phyloP scores from a whole-genome alignment of 352 stramenopile genomes.

The Phytophthora brassicae region DNA sequence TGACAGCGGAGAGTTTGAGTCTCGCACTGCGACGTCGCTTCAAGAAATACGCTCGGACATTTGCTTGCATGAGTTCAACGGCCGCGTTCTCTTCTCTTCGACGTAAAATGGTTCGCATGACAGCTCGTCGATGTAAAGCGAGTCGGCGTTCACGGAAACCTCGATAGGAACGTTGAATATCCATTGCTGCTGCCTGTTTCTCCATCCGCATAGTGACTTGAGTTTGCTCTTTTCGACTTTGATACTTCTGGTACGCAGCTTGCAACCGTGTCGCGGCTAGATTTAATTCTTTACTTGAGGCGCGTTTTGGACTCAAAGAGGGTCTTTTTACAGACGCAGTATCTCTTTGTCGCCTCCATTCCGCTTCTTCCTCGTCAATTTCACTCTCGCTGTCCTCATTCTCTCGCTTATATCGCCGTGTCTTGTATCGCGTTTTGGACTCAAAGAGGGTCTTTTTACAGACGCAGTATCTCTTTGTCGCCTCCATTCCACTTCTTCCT shows the following conservation, averaged over 20 bases:
- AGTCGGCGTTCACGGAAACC: constrained; percentile 55
- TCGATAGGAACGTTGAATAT: constrained; percentile 71
- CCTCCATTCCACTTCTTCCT: constrained; percentile 42
- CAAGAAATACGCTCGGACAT: constrained; percentile 62
- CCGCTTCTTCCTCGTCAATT: constrained; percentile 37
- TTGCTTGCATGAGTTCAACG: constrained; percentile 63
- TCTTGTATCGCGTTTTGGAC: constrained; percentile 35
- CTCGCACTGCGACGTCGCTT: constrained; percentile 38
- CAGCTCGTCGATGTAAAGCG: constrained; percentile 52
- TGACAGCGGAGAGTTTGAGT: constrained; percentile 7
- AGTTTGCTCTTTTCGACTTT: constrained; percentile 55
- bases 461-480: constrained; percentile 9
- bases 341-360: constrained; percentile 42
- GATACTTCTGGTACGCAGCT: constrained; percentile 59
- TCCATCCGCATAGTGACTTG: constrained; percentile 43
- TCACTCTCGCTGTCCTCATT: constrained; percentile 19
- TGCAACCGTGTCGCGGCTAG: constrained; percentile 53
- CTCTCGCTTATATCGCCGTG: too few relatives aligned
- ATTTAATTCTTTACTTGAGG: constrained; percentile 52
- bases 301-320: constrained; percentile 20
- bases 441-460: constrained; percentile 8
- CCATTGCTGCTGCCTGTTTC: constrained; percentile 51
- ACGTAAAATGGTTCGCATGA: constrained; percentile 50
- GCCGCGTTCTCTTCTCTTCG: constrained; percentile 53
- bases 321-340: constrained; percentile 16